Base-by-base conservation (phyloP, 768 basidiomycete genomes). In the Mycena venus region DNA sequence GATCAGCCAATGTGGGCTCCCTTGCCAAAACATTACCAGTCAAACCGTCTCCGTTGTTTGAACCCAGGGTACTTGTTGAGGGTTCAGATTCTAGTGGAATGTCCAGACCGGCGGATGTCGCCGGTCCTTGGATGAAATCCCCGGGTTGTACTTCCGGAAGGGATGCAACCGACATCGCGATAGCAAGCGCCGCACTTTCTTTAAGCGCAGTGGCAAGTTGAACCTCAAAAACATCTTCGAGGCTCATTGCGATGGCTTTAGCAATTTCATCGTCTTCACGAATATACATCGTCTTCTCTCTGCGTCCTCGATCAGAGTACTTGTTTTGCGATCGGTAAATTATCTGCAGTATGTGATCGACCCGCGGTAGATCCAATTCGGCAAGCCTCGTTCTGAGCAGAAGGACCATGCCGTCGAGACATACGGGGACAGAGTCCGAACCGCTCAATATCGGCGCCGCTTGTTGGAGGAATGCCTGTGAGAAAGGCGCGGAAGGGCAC, bases 271-370 rank as follows among this genome's bases (percentile, higher is more conserved):
- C 72, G 21, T 86, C 87, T 74, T 90, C 89, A 66, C 79, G 47
- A 15, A 42, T n/a, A 36, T 2, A 34, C n/a, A 27, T 44, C 19
- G 29, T 9, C 49, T 17, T 34, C 32, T 31, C 63, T 31, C 71
- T 74, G 27, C 63, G 55, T 29, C 69, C 32, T 53, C 31, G 58
- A 10, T 17, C 42, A 72, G 59, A 3, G 51, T 70, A 63, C 29
- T 77, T 70, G 51, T 85, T 82, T 72, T 85, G 85, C 15, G 83
- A 78, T 31, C 91, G 90, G 78, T 93, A 93, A 1, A 91, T 82
- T 38, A 87, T 68, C 29, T 83, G 82, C 27, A 88, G 77, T 17
- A 78, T 81, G 5, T 67, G 51, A 67, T 84, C 80, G 11, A 87
- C 76, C 25, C 32, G 36, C 4, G 73, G 74, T 1, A 77, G 73